Evolutionary conservation across 2,329 filamentous ascomycete genomes (phyloP).

Genomic region (Talaromyces sp.): DNA sequence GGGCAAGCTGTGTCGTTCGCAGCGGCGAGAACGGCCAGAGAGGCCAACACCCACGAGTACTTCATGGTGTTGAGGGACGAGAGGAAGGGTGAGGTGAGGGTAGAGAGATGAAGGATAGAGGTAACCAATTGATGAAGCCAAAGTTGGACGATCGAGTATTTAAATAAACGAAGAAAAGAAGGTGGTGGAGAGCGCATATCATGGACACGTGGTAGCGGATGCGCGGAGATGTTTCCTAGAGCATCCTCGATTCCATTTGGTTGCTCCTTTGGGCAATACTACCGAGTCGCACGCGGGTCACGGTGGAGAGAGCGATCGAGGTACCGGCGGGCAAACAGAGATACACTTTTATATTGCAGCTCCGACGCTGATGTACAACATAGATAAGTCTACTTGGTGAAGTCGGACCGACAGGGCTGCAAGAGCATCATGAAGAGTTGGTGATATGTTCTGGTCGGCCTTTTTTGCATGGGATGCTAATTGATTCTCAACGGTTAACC

Average conservation of each 20-base stretch:
- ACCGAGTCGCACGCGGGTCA: background rate
- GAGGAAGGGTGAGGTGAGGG: no score
- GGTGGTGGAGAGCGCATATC: background rate
- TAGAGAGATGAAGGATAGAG: background rate
- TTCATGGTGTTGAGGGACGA: background rate
- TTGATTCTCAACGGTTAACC: background rate
- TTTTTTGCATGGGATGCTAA: background rate
- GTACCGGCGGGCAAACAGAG: background rate
- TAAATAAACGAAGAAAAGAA: background rate
- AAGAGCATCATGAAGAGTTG: background rate
- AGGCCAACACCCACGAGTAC: conserved; percentile 6
- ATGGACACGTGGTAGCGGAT: conserved; percentile 2
- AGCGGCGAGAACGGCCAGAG: conserved; percentile 1
- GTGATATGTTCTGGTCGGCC: background rate
- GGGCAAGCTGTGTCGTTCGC: background rate
- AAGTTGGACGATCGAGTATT: background rate
- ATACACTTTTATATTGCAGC: background rate
- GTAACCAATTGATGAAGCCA: background rate
- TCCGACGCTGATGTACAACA: background rate
- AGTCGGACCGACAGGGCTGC: background rate
- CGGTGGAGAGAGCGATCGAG: conserved; percentile 3
- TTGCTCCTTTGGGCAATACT: background rate
- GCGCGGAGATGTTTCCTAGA: conserved; percentile 9
- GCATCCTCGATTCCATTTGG: background rate
- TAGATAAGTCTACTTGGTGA: background rate